phyloP scores from a whole-genome alignment of 1,284 basidiomycete genomes.

The Rhodotorula glutinis region DNA sequence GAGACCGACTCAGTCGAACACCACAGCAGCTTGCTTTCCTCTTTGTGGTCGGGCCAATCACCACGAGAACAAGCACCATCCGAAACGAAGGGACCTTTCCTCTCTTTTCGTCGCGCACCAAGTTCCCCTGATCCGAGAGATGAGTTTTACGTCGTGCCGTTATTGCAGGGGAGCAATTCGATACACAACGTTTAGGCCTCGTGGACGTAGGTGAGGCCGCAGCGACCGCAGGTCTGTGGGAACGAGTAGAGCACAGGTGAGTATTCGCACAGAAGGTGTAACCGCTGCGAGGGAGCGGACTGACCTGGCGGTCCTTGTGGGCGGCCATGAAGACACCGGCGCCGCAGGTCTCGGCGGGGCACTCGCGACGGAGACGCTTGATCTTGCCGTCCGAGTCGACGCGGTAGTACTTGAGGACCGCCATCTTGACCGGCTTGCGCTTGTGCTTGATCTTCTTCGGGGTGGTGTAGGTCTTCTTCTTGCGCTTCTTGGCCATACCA shows the following conservation, averaged over 20 bases:
- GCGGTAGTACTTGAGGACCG: conserved; percentile 69
- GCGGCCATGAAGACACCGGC: conserved; percentile 80
- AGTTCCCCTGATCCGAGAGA: not conserved
- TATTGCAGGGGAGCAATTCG: not conserved
- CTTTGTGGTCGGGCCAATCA: too few relatives aligned
- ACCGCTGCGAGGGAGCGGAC: too few relatives aligned
- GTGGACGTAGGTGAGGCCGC: conserved; percentile 45
- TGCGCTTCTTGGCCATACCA: conserved; percentile 93
- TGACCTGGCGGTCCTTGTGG: conserved; percentile 13
- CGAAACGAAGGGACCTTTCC: too few relatives aligned
- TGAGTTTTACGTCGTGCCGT: not conserved
- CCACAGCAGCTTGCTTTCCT: too few relatives aligned
- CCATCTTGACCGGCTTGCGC: conserved; percentile 98
- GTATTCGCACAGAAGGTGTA: not conserved
- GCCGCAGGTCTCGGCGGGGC: conserved; percentile 82
- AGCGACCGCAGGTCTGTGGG: conserved; percentile 31
- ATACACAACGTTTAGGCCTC: conserved; percentile 21
- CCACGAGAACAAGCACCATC: too few relatives aligned
- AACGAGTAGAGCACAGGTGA: not conserved
- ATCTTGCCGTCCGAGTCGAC: conserved; percentile 99
- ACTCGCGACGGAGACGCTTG: conserved; percentile 97
- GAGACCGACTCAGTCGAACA: too few relatives aligned
- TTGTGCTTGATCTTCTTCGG: conserved; percentile 99
- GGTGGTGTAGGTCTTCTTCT: conserved; percentile 96
- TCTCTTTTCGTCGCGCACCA: too few relatives aligned